phyloP scores from a whole-genome alignment of 306 rosid genomes.

The Cicer judaicum region DNA sequence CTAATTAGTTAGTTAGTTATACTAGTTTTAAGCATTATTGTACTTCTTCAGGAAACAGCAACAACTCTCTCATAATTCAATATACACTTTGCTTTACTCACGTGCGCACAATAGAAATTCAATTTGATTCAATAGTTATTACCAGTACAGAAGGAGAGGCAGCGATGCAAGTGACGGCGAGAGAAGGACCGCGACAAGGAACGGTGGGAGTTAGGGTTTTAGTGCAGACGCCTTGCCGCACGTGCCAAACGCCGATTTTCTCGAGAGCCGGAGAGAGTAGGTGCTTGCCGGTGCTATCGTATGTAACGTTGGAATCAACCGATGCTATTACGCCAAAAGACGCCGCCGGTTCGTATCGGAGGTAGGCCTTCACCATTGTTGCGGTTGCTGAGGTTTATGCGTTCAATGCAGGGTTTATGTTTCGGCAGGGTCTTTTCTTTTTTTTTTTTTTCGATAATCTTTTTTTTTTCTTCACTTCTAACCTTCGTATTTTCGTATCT shows the following conservation, averaged over 20 bases:
- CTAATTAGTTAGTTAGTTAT: too few relatives aligned
- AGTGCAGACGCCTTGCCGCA: constrained; percentile 83
- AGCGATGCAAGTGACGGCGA: constrained; percentile 70
- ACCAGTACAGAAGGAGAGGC: constrained; percentile 67
- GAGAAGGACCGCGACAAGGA: constrained; percentile 61
- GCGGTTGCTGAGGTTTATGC: constrained; percentile 41
- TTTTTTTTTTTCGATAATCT: too few relatives aligned
- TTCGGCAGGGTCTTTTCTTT: not conserved
- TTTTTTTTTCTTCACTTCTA: not conserved
- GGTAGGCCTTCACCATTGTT: constrained; percentile 90
- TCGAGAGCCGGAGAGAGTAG: constrained; percentile 93
- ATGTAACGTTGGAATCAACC: constrained; percentile 71
- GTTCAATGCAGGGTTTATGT: constrained; percentile 43
- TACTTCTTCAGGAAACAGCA: too few relatives aligned
- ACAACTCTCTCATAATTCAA: too few relatives aligned
- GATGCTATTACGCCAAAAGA: constrained; percentile 86
- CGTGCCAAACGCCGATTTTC: constrained; percentile 81
- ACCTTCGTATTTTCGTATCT: not conserved
- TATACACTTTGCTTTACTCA: not conserved
- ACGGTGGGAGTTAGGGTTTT: constrained; percentile 70
- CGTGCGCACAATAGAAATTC: not conserved
- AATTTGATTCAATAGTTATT: constrained; percentile 7
- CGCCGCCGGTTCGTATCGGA: constrained; percentile 80
- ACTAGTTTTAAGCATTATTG: too few relatives aligned
- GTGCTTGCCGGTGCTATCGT: constrained; percentile 79